A percentile compares a stretch with the other conserved stretches of the same genome.
phyloP scores from a whole-genome alignment of 306 rosid species.

The Inga leiocalycina region DNA sequence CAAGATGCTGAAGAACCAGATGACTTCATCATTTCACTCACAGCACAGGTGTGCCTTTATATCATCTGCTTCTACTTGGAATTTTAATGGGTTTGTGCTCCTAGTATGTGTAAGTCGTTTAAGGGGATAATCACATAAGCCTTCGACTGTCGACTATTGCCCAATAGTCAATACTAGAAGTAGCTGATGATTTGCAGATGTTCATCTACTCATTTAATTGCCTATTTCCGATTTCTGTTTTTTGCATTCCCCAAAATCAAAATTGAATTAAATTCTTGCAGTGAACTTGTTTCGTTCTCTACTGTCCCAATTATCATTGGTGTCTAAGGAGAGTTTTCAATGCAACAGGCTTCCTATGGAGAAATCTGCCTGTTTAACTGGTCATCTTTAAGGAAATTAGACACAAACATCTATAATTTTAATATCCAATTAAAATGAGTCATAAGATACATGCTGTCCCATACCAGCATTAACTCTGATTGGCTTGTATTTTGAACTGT shows the following conservation, averaged over 20 bases:
- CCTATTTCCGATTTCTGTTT: not conserved
- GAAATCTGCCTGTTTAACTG: not conserved
- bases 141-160: not conserved
- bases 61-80: slow-evolving; percentile 25
- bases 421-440: not conserved
- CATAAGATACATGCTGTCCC: not conserved
- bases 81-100: not conserved
- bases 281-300: not conserved
- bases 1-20: slow-evolving; percentile 99
- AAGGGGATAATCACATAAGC: not conserved
- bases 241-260: not conserved
- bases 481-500: not conserved
- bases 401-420: not conserved
- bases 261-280: not conserved
- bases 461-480: not conserved
- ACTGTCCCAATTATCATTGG: not conserved
- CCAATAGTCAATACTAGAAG: not conserved
- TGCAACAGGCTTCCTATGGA: not conserved
- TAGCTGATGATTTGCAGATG: not conserved
- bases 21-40: slow-evolving; percentile 91
- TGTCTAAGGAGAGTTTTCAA: not conserved
- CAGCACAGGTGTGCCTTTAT: slow-evolving; percentile 70
- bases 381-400: not conserved
- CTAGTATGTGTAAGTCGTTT: not conserved
- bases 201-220: not conserved